Conservation (phyloP, 768 basidiomycete genomes). For the Lyophyllum semitale region DNA sequence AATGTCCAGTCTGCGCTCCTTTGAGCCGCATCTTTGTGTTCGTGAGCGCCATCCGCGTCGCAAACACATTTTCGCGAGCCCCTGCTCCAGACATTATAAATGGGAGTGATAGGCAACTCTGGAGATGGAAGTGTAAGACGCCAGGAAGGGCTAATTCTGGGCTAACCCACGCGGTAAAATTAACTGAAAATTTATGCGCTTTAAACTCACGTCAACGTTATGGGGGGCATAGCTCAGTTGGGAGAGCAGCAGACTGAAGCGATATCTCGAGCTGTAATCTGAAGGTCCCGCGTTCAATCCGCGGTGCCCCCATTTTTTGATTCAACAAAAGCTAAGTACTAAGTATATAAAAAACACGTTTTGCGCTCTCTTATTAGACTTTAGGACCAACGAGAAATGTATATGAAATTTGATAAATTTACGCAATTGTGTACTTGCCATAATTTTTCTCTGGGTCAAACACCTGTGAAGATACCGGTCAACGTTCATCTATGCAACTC, state of each 20-base stretch:
- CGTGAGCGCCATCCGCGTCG: slow-evolving; percentile 96
- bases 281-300: slow-evolving; percentile 82
- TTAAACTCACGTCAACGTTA: neutral
- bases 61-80: slow-evolving; percentile 90
- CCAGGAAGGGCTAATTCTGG: neutral
- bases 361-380: neutral
- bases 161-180: no score
- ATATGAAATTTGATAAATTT: neutral
- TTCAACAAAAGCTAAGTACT: neutral
- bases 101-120: neutral
- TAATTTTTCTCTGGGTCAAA: slow-evolving; percentile 95
- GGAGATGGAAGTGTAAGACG: neutral
- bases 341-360: neutral
- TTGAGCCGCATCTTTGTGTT: slow-evolving; percentile 90
- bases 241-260: slow-evolving; percentile 78
- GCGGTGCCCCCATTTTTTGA: slow-evolving; percentile 64
- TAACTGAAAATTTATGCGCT: no score
- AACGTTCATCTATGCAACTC: neutral
- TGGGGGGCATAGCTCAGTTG: slow-evolving; percentile 72
- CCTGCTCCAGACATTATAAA: slow-evolving; percentile 83
- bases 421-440: slow-evolving; percentile 84
- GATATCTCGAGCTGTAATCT: slow-evolving; percentile 44
- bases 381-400: neutral
- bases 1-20: slow-evolving; percentile 93
- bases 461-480: slow-evolving; percentile 47